Evolutionary conservation across 2,329 filamentous ascomycete genomes (phyloP).

Genomic region (Trichoderma polysporum): DNA sequence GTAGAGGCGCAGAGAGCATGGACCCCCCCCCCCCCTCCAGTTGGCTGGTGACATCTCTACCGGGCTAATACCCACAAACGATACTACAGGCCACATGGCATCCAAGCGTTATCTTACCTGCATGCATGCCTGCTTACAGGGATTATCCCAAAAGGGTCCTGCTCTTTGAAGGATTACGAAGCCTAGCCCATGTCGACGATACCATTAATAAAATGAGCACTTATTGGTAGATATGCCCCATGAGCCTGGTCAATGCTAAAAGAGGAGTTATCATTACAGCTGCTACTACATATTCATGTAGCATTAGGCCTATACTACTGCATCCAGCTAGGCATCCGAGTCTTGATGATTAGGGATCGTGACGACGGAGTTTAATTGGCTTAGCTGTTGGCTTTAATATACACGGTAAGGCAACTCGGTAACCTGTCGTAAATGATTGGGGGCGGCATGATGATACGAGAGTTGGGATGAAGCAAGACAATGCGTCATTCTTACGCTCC

Average conservation of each 20-base stretch:
- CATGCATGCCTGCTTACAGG: neutral
- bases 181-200: neutral
- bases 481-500: neutral
- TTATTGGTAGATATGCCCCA: neutral
- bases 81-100: conserved; percentile 10
- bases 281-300: neutral
- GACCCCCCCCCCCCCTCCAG: neutral
- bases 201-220: neutral
- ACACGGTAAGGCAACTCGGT: neutral
- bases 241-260: neutral
- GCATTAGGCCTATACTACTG: too few relatives aligned
- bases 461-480: neutral
- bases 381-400: neutral
- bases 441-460: neutral
- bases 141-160: neutral
- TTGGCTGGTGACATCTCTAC: neutral
- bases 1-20: neutral
- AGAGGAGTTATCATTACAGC: neutral
- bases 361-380: neutral
- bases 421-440: neutral
- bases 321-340: neutral
- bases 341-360: neutral
- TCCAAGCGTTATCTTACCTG: conserved; percentile 4
- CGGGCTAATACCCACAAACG: neutral
- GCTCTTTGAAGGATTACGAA: neutral